A percentile compares a stretch with the other conserved stretches of the same genome.
phyloP scores from a whole-genome alignment of 2,329 filamentous ascomycete species.

The Diaporthe destruens region DNA sequence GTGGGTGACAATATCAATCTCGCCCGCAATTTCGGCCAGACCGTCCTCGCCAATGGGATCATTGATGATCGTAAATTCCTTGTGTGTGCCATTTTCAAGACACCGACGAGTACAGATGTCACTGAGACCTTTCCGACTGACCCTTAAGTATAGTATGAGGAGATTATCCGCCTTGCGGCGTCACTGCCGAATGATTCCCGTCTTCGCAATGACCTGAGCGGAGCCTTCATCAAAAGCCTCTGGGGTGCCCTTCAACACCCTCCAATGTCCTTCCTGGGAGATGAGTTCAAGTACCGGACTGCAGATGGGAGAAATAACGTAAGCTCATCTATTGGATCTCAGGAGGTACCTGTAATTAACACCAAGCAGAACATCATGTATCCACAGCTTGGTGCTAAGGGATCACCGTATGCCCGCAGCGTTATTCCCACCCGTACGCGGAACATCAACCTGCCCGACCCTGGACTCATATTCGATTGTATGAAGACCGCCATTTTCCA shows the following conservation, averaged over 20 bases:
- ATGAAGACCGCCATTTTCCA: too few relatives aligned
- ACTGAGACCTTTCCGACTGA: not conserved
- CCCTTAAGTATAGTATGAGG: not conserved
- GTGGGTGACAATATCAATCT: constrained; percentile 7
- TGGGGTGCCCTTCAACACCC: constrained; percentile 6
- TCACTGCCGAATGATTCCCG: constrained; percentile 11
- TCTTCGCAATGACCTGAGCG: constrained; percentile 18
- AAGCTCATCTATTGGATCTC: not conserved
- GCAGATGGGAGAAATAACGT: constrained; percentile 8
- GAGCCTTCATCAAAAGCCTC: constrained; percentile 12
- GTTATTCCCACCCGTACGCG: not conserved
- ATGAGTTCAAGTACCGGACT: constrained; percentile 1
- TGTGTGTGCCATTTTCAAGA: not conserved
- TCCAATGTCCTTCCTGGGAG: constrained; percentile 8
- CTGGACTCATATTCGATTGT: constrained; percentile 15
- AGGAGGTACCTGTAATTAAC: not conserved
- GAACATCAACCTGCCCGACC: constrained; percentile 4
- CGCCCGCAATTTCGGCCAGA: constrained; percentile 10
- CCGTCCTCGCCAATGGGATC: not conserved
- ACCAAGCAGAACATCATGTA: not conserved
- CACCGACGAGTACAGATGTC: not conserved
- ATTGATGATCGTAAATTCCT: constrained; percentile 20
- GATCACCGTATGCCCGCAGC: not conserved
- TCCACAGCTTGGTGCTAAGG: not conserved
- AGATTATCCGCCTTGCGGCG: not conserved